These are phyloP conservation scores for Phaeoacremonium minimum DNA, from an alignment of 2,329 filamentous ascomycete species.

Conservation along the genomic window DNA sequence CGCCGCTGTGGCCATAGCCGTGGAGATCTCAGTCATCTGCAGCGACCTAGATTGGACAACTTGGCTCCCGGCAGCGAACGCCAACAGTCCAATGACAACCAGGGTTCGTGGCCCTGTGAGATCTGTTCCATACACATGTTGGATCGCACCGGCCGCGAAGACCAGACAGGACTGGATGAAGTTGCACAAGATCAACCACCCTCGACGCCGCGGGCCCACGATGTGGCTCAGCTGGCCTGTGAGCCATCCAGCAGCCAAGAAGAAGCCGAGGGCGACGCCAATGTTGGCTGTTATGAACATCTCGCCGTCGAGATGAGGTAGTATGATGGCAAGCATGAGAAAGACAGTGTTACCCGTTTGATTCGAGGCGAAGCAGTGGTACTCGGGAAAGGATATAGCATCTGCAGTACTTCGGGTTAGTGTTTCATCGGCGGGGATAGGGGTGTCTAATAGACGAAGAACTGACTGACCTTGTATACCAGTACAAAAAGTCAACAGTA, in stretches of 20 bases:
- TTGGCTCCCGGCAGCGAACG: conserved; percentile 53
- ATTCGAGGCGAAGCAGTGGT: conserved; percentile 59
- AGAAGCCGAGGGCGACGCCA: conserved; percentile 48
- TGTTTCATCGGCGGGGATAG: background rate
- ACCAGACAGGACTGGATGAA: conserved; percentile 50
- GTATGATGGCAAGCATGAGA: conserved; percentile 45
- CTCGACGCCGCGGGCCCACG: conserved; percentile 42
- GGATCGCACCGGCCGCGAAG: conserved; percentile 45
- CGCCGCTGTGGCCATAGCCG: conserved; percentile 61
- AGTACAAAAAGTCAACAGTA: conserved; percentile 44
- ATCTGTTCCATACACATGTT: conserved; percentile 32
- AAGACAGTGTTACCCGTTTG: conserved; percentile 64
- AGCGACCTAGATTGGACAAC: conserved; percentile 53
- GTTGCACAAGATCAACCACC: conserved; percentile 52
- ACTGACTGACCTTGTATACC: conserved; percentile 40
- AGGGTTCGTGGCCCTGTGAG: conserved; percentile 32
- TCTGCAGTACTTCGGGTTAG: too few species aligned
- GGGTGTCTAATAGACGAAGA: background rate
- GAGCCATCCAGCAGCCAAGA: conserved; percentile 48
- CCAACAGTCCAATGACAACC: conserved; percentile 44
- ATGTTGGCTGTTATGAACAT: conserved; percentile 51
- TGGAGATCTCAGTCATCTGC: conserved; percentile 56
- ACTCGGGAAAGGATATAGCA: conserved; percentile 56
- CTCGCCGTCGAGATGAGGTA: conserved; percentile 40
- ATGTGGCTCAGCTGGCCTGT: conserved; percentile 54